These are phyloP conservation scores for Gymnopus androsaceus DNA, from an alignment of 1,284 basidiomycete species.

Conservation along the genomic window DNA sequence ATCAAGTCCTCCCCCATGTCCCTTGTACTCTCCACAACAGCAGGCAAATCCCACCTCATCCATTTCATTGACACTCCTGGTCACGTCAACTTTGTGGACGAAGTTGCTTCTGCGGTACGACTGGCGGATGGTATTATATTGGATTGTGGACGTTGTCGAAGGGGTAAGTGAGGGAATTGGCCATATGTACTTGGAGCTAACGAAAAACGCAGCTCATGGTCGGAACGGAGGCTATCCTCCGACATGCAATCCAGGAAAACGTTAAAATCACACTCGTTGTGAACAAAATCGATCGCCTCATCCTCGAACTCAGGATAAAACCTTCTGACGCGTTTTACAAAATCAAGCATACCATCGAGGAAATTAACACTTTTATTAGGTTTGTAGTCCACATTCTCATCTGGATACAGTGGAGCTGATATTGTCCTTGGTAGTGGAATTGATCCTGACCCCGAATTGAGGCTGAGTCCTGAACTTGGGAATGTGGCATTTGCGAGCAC, in stretches of 20 bases:
- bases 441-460: conserved; percentile 83
- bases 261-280: conserved; percentile 92
- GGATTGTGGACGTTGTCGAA: conserved; percentile 94
- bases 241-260: conserved; percentile 85
- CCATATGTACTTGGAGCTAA: conserved; percentile 16
- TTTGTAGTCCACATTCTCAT: conserved; percentile 32
- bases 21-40: conserved; percentile 83
- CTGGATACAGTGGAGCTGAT: conserved; percentile 5
- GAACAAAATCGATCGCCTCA: conserved; percentile 98
- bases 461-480: conserved; percentile 91
- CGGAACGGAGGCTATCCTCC: conserved; percentile 83
- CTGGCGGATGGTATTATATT: conserved; percentile 93
- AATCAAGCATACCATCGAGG: conserved; percentile 98
- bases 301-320: conserved; percentile 94
- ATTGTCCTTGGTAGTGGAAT: conserved; percentile 60
- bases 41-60: conserved; percentile 90
- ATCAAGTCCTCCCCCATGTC: conserved; percentile 98
- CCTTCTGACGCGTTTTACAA: conserved; percentile 98
- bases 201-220: conserved; percentile 71
- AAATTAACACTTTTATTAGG: conserved; percentile 96
- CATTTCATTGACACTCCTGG: conserved; percentile 98
- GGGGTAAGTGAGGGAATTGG: conserved; percentile 59
- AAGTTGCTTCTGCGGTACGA: conserved; percentile 87
- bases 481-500: conserved; percentile 98
- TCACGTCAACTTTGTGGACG: conserved; percentile 97